A percentile compares a stretch with the other conserved stretches of the same genome.
phyloP scores from a whole-genome alignment of 257 asterid genomes.

The Solanum tarapatanum region DNA sequence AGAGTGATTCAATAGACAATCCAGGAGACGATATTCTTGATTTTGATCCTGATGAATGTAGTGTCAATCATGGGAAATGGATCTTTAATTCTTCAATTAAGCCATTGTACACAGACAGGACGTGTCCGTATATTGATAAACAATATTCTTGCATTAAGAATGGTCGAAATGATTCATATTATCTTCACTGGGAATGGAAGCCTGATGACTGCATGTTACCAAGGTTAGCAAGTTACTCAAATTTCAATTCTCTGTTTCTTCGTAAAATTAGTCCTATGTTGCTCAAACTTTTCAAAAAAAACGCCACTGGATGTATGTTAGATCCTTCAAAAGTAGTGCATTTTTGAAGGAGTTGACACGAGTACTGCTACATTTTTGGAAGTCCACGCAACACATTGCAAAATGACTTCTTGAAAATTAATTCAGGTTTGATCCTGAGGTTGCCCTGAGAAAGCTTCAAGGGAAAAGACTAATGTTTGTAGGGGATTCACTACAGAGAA shows the following conservation, averaged over 20 bases:
- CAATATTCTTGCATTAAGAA: conserved; percentile 78
- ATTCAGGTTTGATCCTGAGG: conserved; percentile 61
- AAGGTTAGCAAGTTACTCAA: conserved; percentile 18
- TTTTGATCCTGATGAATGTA: conserved; percentile 76
- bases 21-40: conserved; percentile 61
- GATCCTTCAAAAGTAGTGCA: not conserved
- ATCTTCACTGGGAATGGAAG: conserved; percentile 81
- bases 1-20: conserved; percentile 21
- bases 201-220: conserved; percentile 92
- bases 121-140: conserved; percentile 69
- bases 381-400: not conserved
- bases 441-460: conserved; percentile 41
- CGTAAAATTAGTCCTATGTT: not conserved
- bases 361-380: not conserved
- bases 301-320: not conserved
- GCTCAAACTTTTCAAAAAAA: not conserved
- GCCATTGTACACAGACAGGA: conserved; percentile 62
- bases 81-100: conserved; percentile 48
- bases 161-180: conserved; percentile 53
- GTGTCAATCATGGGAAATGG: conserved; percentile 61
- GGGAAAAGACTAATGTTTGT: conserved; percentile 84
- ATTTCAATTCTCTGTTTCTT: not conserved
- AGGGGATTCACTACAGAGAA: conserved; percentile 92
- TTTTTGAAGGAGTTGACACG: not conserved
- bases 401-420: not conserved